Conservation (phyloP, 352 stramenopile genomes). For the Aphanomyces euteiches region DNA sequence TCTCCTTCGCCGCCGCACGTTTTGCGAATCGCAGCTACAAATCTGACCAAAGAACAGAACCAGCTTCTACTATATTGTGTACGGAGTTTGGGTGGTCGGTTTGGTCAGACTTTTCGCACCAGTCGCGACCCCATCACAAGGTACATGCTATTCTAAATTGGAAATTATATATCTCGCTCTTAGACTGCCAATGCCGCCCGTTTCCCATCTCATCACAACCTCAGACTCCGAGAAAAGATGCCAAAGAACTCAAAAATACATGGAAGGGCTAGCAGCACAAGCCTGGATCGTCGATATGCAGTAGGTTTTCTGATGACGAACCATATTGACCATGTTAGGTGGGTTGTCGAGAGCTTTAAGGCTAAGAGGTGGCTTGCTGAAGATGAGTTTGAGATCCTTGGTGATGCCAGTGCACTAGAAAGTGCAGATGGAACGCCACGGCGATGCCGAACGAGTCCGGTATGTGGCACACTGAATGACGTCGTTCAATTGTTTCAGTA, state of each 20-base stretch:
- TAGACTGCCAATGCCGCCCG: slow-evolving; percentile 74
- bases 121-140: slow-evolving; percentile 44
- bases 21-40: slow-evolving; percentile 19
- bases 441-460: slow-evolving; percentile 48
- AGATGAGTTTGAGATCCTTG: slow-evolving; percentile 65
- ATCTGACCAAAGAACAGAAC: background rate
- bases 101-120: slow-evolving; percentile 68
- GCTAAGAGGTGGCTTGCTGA: slow-evolving; percentile 66
- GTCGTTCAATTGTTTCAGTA: background rate
- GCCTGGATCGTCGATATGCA: slow-evolving; percentile 70
- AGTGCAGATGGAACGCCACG: slow-evolving; percentile 56
- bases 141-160: background rate
- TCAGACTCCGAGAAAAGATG: slow-evolving; percentile 44
- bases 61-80: background rate
- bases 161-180: slow-evolving; percentile 35
- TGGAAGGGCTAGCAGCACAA: slow-evolving; percentile 72
- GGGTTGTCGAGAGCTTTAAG: slow-evolving; percentile 61
- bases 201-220: slow-evolving; percentile 32
- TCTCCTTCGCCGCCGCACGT: slow-evolving; percentile 15
- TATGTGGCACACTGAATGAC: slow-evolving; percentile 35
- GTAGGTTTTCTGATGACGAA: slow-evolving; percentile 4
- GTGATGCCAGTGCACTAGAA: slow-evolving; percentile 70
- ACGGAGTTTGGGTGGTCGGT: slow-evolving; percentile 43
- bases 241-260: slow-evolving; percentile 82
- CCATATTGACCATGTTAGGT: slow-evolving; percentile 32